Conservation (phyloP, 257 asterid genomes). For the Solanum chaucha region DNA sequence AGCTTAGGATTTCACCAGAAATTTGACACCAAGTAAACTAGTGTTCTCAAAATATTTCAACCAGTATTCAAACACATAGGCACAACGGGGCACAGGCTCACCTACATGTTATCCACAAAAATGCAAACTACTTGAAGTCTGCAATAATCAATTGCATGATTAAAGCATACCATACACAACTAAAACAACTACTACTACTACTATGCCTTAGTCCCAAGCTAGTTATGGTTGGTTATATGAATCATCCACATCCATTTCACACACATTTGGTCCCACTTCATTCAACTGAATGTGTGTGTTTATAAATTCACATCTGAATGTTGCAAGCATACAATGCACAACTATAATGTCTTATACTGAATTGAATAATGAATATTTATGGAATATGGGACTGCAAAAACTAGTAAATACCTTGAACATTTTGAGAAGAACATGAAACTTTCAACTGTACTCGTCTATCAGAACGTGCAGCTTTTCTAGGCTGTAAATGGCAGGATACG, state of each 20-base stretch:
- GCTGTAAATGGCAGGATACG: conserved; percentile 18
- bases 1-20: neutral
- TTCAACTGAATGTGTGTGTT: neutral
- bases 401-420: conserved; percentile 42
- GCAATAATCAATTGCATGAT: neutral
- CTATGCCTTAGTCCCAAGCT: neutral
- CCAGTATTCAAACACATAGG: neutral
- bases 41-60: neutral
- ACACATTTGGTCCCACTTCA: neutral
- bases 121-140: neutral
- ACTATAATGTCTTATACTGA: neutral
- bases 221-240: neutral
- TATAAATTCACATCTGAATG: neutral
- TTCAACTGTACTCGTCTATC: conserved; percentile 19
- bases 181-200: neutral
- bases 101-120: neutral
- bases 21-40: neutral
- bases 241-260: neutral
- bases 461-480: conserved; percentile 11
- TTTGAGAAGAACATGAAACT: conserved; percentile 53
- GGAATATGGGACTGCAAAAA: neutral
- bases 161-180: neutral
- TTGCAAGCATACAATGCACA: neutral
- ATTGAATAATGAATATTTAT: neutral
- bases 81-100: neutral